Evolutionary conservation across 768 basidiomycete species (phyloP), one percentile per base, ranked within the genome.

Genomic region (Lentinula aciculospora): DNA sequence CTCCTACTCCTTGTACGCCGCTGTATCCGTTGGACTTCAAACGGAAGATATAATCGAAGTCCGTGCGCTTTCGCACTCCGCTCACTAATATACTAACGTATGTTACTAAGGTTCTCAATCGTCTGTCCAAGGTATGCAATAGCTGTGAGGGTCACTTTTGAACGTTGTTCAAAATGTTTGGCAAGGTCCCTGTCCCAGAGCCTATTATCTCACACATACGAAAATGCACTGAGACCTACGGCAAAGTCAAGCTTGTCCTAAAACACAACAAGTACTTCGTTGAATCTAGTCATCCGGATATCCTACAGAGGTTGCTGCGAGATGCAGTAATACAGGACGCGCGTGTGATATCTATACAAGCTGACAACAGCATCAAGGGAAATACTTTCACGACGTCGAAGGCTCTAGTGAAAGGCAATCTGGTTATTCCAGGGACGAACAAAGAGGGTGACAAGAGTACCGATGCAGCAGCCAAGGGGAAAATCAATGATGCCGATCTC

Each of bases 31-130:
- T 60, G 97, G 97, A 28, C 76, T 99, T 28, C 93, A 98, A 69
- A 98, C 97, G 8, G 89, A 96, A 64, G 95, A 98, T 70, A 98
- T 98, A 65, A 97, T 98, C 71, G 94, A 95, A 78, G 96, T 98
- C 64, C 68, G 85, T 81, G 56, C 63, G 61, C 63, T 63, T 66
- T 62, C 61, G 60, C 63, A 56, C 62, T 59, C 58, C 42, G 58
- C 58, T 54, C 29, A 46, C 37, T 40, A 21, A 36, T 53, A 80
- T 69, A 59, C 72, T 74, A 60, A 75, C 6, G 58, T 61, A 32
- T 44, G 58, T 45, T 32, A 57, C 39, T 50, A 71, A 90, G 86
- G 88, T 92, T 44, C 75, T 92, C 60, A 91, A 92, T 68, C 82
- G 88, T 49, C 69, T 91, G 60, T 92, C 89, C 4, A 91, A 92